Base-by-base conservation (phyloP, 441 rosid genomes). In the Euphorbia celastroides region DNA sequence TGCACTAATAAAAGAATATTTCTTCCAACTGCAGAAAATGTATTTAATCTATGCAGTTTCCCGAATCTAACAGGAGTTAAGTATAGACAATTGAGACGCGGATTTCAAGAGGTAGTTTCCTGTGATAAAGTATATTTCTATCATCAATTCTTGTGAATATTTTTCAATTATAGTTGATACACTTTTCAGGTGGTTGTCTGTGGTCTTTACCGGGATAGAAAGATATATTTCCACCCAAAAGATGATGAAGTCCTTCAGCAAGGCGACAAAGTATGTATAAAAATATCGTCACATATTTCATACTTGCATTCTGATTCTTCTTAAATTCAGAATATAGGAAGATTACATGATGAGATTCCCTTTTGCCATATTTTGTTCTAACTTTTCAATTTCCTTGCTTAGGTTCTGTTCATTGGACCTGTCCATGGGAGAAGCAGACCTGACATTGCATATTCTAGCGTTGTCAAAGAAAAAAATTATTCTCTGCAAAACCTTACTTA, bases 141-240 rank as follows among this genome's bases (percentile, higher is more conserved):
- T n/a, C n/a, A n/a, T n/a, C 50, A 6, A 30, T 1, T 73, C 66
- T 72, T 70, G 68, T 61, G 46, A 60, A 56, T 31, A 63, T 12
- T 1, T 54, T 51, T 60, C 71, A n/a, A n/a, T n/a, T n/a, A n/a
- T n/a, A n/a, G n/a, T 60, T 76, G 67, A 23, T 73, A 54, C 70
- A 63, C 5, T 42, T 75, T 79, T 70, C 88, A 94, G 97, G 97
- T 83, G 56, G 92, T 94, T 62, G 99, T 89, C 58, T 94, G 96
- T 74, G 99, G 99, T 70, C 84, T 94, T 75, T 75, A 78, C 67
- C 86, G 96, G 71, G 77, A 67, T 57, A 94, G 92, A 74, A 86
- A 81, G 78, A 80, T 91, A 70, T 54, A 80, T 58, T 94, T 94
- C 78, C 97, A 94, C 71, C 99, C 99, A 59, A 82, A 77, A 23